phyloP scores from a whole-genome alignment of 1,284 basidiomycete species.

The Amylostereum areolatum region DNA sequence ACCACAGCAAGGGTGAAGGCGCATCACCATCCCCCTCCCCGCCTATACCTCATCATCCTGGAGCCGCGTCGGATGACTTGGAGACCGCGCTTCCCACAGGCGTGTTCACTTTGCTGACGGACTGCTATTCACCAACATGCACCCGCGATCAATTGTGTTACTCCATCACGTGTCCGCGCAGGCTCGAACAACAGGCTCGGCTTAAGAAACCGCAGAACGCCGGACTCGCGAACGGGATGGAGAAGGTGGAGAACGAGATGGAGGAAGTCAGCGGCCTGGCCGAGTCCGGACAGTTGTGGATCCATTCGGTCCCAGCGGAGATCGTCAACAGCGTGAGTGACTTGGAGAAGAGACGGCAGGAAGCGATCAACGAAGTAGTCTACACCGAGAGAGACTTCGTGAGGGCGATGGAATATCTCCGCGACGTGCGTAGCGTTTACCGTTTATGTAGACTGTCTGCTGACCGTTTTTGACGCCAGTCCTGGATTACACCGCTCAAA shows the following conservation, averaged over 20 bases:
- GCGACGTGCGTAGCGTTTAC: constrained; percentile 62
- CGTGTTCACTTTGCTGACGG: constrained; percentile 94
- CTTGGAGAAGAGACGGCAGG: constrained; percentile 92
- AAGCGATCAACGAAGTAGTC: constrained; percentile 98
- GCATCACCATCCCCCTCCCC: constrained; percentile 33
- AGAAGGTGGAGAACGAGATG: constrained; percentile 76
- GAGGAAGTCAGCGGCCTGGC: constrained; percentile 44
- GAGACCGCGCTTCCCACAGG: constrained; percentile 73
- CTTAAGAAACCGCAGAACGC: constrained; percentile 84
- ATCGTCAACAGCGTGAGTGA: constrained; percentile 91
- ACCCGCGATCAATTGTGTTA: constrained; percentile 92
- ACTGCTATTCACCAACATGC: constrained; percentile 98
- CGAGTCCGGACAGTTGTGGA: constrained; percentile 95
- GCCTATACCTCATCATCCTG: constrained; percentile 17
- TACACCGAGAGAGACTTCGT: constrained; percentile 99
- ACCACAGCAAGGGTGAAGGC: constrained; percentile 24
- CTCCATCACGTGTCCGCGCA: constrained; percentile 91
- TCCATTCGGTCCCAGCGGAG: constrained; percentile 93
- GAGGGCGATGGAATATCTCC: constrained; percentile 94
- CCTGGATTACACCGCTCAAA: constrained; percentile 87
- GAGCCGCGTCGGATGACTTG: constrained; percentile 45
- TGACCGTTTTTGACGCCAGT: constrained; percentile 33
- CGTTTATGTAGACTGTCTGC: no score
- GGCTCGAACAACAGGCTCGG: constrained; percentile 91
- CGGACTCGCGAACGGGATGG: constrained; percentile 73